Evolutionary conservation across 345 rosid species (phyloP), one percentile per base, ranked within the genome.

Genomic region (Arabidopsis thaliana): DNA sequence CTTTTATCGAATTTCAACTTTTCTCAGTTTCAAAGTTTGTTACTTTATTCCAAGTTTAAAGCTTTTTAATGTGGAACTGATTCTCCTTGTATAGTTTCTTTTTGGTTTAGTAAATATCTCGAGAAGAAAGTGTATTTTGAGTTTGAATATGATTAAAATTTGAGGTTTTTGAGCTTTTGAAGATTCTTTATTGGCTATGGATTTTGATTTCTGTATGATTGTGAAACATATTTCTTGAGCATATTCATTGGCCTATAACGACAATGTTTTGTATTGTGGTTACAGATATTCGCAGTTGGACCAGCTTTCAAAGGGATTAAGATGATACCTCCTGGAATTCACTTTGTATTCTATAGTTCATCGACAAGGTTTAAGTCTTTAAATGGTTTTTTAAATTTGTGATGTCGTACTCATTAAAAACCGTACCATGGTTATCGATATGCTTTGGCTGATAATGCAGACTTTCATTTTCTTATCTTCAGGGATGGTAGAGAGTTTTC

Each of bases 241-340:
- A 16, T 16, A 16, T 16, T 16, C 32, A 28, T 23, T 65, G 34
- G 38, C 11, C 8, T 20, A 58, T 13, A 16, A 12, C 52, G 8
- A 23, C 25, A 12, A 52, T 52, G n/a, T 64, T 30, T 10, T 71
- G 45, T n/a, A 9, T 41, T 34, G 48, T 41, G 4, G 7, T 75
- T 75, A 71, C 86, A 95, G 97, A 77, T 90, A 46, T 87, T 87
- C 45, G 76, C 85, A 1, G 90, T 85, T 0, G 99, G 97, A 11
- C 92, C 97, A 20, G 71, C 66, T 67, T 95, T 92, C 72, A 87
- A 85, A 81, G 99, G 99, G 44, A 84, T 92, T 42, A 95, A 95
- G 86, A 92, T 95, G 99, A 88, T 92, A 67, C 97, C 99, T 48
- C 92, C 97, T 44, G 97, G 97, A 40, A 82, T 87, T 78, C 97